Base-by-base conservation (phyloP, 169 alveolate species). In the Eimeria tenella region DNA sequence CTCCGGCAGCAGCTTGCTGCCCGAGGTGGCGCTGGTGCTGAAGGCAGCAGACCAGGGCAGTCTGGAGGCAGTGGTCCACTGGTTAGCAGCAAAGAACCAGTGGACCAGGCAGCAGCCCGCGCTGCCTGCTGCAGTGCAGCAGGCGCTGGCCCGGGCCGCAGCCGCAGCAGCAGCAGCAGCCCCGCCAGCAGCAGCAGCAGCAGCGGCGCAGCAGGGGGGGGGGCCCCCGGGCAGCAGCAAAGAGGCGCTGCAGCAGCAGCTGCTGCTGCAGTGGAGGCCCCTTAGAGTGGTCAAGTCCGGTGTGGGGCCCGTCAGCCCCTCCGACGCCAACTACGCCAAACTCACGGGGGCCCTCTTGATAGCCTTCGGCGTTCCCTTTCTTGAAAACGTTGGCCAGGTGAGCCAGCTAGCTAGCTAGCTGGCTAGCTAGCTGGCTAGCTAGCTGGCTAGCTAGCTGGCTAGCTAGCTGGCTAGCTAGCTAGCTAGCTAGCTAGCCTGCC, bases 41-140 rank as follows among this genome's bases (percentile, higher is more conserved):
- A 86, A 86, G 53, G 83, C 93, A 50, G 93, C 71, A 5, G 93
- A 86, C 83, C 93, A 86, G 70, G 93, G 93, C 53, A 86, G 93
- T 75, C 52, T 86, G 63, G 93, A 86, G 83, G 93, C 93, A 10
- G 63, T 86, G 23, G 42, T 86, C 53, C 56, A 62, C 63, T 86
- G 81, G 81, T 13, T 86, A 17, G 93, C 31, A 7, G 52, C 49
- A n/a, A 19, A 13, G 19, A 86, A 86, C 83, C 15, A 62, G n/a
- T 23, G n/a, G 4, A 52, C 42, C 49, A 62, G 63, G 53, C 23
- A 60, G 68, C 68, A 62, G 15, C 70, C 25, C 23, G 21, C 25
- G 42, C 83, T 63, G 56, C 68, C 93, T 8, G 63, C 68, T 8
- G 83, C 52, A 5, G 83, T 65, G 10, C 21, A 17, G 52, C 50